Evolutionary conservation across 306 rosid species (phyloP).

Genomic region (Cotoneaster glaucophyllus): DNA sequence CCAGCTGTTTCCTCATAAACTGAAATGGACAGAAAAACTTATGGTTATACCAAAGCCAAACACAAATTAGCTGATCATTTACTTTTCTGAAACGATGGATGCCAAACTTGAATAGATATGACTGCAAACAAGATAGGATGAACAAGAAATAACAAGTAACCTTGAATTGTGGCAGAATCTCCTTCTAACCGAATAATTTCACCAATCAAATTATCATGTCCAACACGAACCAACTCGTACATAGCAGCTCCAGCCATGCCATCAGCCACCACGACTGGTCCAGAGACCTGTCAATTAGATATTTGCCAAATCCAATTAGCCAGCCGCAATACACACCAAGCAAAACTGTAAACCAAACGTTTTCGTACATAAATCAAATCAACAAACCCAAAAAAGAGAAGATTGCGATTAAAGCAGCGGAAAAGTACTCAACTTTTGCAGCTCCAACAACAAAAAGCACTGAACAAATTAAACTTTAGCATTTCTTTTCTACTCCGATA

Average conservation of each 20-base stretch:
- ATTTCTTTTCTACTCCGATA: background rate
- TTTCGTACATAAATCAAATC: background rate
- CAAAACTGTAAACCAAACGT: background rate
- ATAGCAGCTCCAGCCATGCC: conserved; percentile 99
- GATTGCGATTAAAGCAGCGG: background rate
- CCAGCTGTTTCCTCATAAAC: conserved; percentile 99
- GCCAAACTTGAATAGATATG: background rate
- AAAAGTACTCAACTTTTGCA: background rate
- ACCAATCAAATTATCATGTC: conserved; percentile 85
- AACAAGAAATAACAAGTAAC: conserved; percentile 23
- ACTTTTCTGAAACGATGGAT: background rate
- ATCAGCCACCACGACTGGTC: conserved; percentile 96
- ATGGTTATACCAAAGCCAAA: background rate
- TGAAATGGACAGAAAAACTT: conserved; percentile 26
- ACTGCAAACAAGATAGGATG: background rate
- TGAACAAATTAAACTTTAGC: background rate
- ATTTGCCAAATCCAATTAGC: background rate
- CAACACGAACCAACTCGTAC: conserved; percentile 97
- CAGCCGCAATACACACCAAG: background rate
- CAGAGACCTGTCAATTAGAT: conserved; percentile 70
- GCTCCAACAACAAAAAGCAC: background rate
- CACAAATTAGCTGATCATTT: background rate
- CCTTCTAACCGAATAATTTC: conserved; percentile 97
- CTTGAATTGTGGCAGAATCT: conserved; percentile 97
- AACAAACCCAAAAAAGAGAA: background rate